Base-by-base conservation (phyloP, 2,329 filamentous ascomycete genomes). In the Nigrograna mackinnonii region DNA sequence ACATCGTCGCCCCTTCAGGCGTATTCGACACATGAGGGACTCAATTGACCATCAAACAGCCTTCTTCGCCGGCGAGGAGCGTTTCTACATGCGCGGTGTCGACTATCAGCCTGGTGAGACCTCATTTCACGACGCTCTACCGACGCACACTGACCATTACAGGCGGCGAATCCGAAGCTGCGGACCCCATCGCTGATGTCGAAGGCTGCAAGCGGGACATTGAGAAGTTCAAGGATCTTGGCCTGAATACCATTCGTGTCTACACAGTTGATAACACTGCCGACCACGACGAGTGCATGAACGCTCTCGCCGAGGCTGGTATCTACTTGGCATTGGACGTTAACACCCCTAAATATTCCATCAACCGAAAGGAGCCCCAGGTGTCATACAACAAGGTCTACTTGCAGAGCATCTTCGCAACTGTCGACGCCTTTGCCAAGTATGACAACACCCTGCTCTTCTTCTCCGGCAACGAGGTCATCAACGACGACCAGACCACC, bases 241-340 rank as follows among this genome's bases (percentile, higher is more conserved):
- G 91, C 36, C 76, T 96, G 73, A 96, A 96, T 78, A 91, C 90
- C 19, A 79, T 96, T 64, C 91, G 91, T 70, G 87, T 96, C 49
- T 96, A 96, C 79, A 90, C 87, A 13, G 85, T 95, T 55, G 91
- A 96, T 77, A 96, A 96, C 79, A 85, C 84, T 37, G 74, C 78
- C 57, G 73, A 86, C 69, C 91, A 96, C 73, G 85, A 91, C 59
- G 79, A 83, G 49, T 96, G 91, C 78, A 96, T 96, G 91, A 75
- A 79, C 47, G 78, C 80, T 34, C 79, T 96, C 47, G 85, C 83
- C 39, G 87, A 87, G 60, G 91, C 89, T 50, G 89, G 89, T 59
- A 96, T 96, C 77, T 96, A 96, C 77, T 82, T 95, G 39, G 89
- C 95, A 26, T 78, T 95, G 38, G 91, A 96, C 61, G 87, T 94